A percentile compares a stretch with the other conserved stretches of the same genome.
These are phyloP conservation scores for Rhipidocladum racemiflorum DNA, from an alignment of 176 grass and related monocot genomes.

Conservation along the genomic window DNA sequence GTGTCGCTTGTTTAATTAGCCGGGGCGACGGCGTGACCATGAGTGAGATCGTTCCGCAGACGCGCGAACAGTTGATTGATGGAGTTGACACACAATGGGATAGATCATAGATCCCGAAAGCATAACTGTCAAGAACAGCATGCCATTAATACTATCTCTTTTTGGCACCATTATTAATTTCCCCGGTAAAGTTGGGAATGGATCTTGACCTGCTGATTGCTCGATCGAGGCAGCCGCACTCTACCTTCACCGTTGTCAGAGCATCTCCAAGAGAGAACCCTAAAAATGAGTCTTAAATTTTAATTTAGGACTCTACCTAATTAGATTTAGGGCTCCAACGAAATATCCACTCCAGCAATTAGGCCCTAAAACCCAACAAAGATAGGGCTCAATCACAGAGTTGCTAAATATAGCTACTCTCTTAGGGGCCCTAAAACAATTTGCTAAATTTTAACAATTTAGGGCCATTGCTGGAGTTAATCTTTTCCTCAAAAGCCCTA, in stretches of 20 bases:
- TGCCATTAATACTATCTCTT: not conserved
- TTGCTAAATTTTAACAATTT: no score
- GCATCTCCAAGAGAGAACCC: no score
- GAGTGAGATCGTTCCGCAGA: not conserved
- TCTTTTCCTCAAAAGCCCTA: no score
- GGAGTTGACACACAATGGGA: not conserved
- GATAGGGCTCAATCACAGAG: no score
- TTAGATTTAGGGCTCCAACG: no score
- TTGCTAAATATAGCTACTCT: no score
- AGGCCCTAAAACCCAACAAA: no score
- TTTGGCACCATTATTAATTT: not conserved
- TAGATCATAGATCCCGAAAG: not conserved
- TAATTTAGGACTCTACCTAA: no score
- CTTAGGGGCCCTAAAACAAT: no score
- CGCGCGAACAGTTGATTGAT: not conserved
- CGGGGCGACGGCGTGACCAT: not conserved
- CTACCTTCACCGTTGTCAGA: not conserved
- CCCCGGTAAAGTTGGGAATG: not conserved
- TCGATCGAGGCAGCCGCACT: not conserved
- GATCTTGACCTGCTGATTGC: not conserved
- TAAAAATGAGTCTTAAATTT: no score
- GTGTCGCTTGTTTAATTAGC: not conserved
- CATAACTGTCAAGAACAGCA: slow-evolving; percentile 12
- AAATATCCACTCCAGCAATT: no score
- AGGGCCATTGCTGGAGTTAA: no score